phyloP scores from a whole-genome alignment of 495 filamentous ascomycete species.

The Hypomontagnella monticulosa region DNA sequence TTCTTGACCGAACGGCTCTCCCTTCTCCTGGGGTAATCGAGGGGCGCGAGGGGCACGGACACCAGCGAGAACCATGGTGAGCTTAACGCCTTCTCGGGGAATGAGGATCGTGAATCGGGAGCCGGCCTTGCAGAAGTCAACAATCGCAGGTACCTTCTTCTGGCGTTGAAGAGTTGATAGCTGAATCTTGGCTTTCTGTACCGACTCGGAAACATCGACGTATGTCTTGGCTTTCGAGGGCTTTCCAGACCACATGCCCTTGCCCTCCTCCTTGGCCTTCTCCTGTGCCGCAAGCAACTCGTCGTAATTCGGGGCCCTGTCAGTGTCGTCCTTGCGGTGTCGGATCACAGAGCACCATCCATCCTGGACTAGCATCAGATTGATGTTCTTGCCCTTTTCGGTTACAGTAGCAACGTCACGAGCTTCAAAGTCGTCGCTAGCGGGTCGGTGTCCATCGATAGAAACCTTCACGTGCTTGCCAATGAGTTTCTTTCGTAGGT shows the following conservation, averaged over 20 bases:
- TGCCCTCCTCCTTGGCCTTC: slow-evolving; percentile 78
- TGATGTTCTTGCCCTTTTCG: slow-evolving; percentile 85
- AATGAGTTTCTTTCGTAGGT: slow-evolving; percentile 89
- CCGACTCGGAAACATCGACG: slow-evolving; percentile 87
- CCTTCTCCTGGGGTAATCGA: slow-evolving; percentile 80
- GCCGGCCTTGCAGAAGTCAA: slow-evolving; percentile 96
- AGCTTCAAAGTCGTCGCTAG: slow-evolving; percentile 90
- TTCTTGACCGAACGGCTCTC: slow-evolving; percentile 95
- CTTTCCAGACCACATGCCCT: slow-evolving; percentile 95
- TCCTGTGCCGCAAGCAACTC: slow-evolving; percentile 90
- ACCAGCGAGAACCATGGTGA: slow-evolving; percentile 94
- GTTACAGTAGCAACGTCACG: slow-evolving; percentile 91
- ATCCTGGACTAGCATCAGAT: slow-evolving; percentile 83
- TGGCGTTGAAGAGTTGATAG: slow-evolving; percentile 85
- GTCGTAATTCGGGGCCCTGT: slow-evolving; percentile 93
- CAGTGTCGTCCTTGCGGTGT: slow-evolving; percentile 90
- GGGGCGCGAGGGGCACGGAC: slow-evolving; percentile 88
- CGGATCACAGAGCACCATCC: slow-evolving; percentile 93
- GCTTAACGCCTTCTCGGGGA: slow-evolving; percentile 90
- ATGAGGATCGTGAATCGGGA: slow-evolving; percentile 93
- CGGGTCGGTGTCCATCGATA: slow-evolving; percentile 90
- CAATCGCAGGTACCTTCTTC: slow-evolving; percentile 90
- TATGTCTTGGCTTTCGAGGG: slow-evolving; percentile 79
- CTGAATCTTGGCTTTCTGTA: slow-evolving; percentile 95
- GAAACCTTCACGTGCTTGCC: slow-evolving; percentile 91